These are phyloP conservation scores for Mycosphaerella arachidis DNA, from an alignment of 2,329 filamentous ascomycete genomes.

Conservation along the genomic window DNA sequence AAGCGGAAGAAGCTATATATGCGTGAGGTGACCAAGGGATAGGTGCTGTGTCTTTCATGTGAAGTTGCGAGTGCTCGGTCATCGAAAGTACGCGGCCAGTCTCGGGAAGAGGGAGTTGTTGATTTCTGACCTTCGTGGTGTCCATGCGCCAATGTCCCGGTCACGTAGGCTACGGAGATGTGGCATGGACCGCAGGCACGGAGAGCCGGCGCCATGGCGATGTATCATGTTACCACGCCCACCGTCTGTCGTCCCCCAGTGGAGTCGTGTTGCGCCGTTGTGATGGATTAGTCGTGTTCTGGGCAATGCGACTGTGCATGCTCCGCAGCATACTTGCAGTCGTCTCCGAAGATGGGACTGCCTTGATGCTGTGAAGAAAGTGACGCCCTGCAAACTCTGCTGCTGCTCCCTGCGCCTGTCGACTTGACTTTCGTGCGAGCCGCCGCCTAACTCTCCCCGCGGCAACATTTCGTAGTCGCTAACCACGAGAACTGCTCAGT, in stretches of 20 bases:
- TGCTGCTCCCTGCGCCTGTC: too few relatives aligned
- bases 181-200: neutral
- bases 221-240: neutral
- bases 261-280: neutral
- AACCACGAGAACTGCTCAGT: neutral
- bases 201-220: neutral
- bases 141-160: neutral
- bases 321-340: neutral
- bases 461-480: neutral
- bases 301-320: neutral
- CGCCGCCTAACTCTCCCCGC: conserved; percentile 1
- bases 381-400: too few relatives aligned
- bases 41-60: neutral
- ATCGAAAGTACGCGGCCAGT: conserved; percentile 6
- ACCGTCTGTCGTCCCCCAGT: neutral
- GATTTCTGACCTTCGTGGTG: neutral
- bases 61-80: conserved; percentile 1
- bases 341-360: neutral
- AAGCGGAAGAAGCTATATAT: too few relatives aligned
- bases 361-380: neutral
- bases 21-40: neutral
- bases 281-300: neutral
- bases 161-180: neutral
- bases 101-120: conserved; percentile 1
- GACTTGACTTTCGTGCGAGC: neutral